Evolutionary conservation across 148 eudicot species (phyloP).

Genomic region (Rhododendron williamsianum): DNA sequence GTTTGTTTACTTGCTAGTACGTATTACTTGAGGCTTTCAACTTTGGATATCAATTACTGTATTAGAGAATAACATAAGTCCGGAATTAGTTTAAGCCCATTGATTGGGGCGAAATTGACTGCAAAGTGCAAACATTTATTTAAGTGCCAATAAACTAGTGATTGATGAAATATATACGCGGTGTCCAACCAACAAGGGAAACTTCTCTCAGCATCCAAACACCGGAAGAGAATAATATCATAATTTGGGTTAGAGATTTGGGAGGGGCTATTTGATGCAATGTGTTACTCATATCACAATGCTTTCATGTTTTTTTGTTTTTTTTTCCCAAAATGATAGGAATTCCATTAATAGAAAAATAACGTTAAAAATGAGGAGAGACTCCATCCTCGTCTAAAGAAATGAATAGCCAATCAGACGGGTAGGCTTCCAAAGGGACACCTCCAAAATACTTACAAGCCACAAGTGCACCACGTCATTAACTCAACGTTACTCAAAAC

Average conservation of each 20-base stretch:
- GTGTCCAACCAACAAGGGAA: background rate
- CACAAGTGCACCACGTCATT: too few species aligned
- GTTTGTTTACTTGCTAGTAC: background rate
- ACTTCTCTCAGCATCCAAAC: background rate
- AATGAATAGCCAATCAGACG: too few species aligned
- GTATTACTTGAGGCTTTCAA: background rate
- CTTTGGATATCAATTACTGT: background rate
- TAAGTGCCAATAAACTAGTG: background rate
- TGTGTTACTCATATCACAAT: background rate
- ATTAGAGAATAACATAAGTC: background rate
- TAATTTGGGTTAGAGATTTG: background rate
- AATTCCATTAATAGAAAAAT: too few species aligned
- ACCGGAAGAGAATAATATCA: background rate
- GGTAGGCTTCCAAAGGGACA: too few species aligned
- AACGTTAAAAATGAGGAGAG: too few species aligned
- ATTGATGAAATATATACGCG: background rate
- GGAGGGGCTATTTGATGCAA: background rate
- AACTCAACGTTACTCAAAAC: too few species aligned
- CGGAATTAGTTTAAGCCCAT: background rate
- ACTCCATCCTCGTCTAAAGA: too few species aligned
- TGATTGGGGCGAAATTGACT: constrained; percentile 1
- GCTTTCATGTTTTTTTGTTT: background rate
- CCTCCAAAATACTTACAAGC: too few species aligned
- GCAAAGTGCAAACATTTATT: background rate
- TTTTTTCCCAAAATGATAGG: too few species aligned